These are phyloP conservation scores for Carex sylvatica DNA, from an alignment of 202 grass and related monocot genomes.

Conservation along the genomic window DNA sequence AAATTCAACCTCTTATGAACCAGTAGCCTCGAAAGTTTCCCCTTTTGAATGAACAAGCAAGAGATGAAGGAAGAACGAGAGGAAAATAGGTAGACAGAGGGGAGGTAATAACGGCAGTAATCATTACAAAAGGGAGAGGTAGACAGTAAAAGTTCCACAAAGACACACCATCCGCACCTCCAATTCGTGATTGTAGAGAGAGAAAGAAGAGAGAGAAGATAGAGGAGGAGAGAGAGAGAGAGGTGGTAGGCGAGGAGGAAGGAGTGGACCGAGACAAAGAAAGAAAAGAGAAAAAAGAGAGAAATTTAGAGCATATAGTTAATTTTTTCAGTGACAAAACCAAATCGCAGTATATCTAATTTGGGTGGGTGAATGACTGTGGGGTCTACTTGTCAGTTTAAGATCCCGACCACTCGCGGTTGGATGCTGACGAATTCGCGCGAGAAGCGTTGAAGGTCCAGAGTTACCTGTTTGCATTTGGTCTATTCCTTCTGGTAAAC, in stretches of 20 bases:
- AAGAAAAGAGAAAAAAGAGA: constrained; percentile 22
- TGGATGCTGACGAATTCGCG: constrained; percentile 14
- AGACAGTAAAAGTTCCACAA: not conserved
- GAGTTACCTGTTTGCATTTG: constrained; percentile 5
- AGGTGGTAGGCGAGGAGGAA: constrained; percentile 16
- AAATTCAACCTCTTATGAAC: constrained; percentile 13
- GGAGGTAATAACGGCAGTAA: not conserved
- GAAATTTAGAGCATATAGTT: not conserved
- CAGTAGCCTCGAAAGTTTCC: not conserved
- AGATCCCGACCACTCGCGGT: not conserved
- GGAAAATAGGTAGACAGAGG: not conserved
- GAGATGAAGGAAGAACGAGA: not conserved
- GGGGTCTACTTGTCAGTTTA: not conserved
- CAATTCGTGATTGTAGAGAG: constrained; percentile 26
- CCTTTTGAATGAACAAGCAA: not conserved
- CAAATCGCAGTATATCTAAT: not conserved
- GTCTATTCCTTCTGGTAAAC: not conserved
- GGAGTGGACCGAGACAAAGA: constrained; percentile 28
- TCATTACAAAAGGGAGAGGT: not conserved
- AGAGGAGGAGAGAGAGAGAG: not conserved
- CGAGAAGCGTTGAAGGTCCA: not conserved
- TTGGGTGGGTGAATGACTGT: constrained; percentile 13
- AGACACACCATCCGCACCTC: constrained; percentile 9
- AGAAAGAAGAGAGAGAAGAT: not conserved
- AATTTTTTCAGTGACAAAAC: constrained; percentile 5